Conservation (phyloP, 2,329 filamentous ascomycete genomes). For the Domatiomyces globalis region DNA sequence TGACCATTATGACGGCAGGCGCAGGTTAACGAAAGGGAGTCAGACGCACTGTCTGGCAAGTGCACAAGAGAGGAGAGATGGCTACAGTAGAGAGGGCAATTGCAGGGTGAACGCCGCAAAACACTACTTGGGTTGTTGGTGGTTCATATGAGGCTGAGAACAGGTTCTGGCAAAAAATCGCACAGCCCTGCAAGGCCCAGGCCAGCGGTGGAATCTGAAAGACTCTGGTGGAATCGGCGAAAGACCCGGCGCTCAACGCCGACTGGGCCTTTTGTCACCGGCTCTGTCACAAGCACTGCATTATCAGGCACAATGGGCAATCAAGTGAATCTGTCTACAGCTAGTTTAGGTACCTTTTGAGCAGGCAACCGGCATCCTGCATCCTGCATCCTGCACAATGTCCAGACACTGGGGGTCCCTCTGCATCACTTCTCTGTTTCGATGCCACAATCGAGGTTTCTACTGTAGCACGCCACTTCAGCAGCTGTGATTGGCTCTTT, state of each 20-base stretch:
- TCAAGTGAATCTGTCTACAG: neutral
- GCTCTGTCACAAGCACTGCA: neutral
- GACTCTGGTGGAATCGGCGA: conserved; percentile 1
- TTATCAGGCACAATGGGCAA: neutral
- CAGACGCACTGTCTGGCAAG: neutral
- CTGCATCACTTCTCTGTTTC: too few species aligned
- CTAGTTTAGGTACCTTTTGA: neutral
- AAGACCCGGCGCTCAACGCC: neutral
- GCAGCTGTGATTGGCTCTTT: too few species aligned
- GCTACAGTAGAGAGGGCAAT: too few species aligned
- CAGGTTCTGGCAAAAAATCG: neutral
- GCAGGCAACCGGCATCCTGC: too few species aligned
- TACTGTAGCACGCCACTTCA: too few species aligned
- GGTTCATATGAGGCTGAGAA: neutral
- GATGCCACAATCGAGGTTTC: too few species aligned
- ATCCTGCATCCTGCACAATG: too few species aligned
- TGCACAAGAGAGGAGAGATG: neutral
- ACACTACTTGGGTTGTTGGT: neutral
- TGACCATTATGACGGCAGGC: conserved; percentile 30
- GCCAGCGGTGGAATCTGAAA: neutral
- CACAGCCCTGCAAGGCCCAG: neutral
- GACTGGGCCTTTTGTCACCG: neutral
- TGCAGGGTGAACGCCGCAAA: neutral
- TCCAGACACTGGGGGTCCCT: too few species aligned
- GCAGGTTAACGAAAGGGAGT: neutral